phyloP scores from a whole-genome alignment of 306 rosid species.

The Sophora flavescens region DNA sequence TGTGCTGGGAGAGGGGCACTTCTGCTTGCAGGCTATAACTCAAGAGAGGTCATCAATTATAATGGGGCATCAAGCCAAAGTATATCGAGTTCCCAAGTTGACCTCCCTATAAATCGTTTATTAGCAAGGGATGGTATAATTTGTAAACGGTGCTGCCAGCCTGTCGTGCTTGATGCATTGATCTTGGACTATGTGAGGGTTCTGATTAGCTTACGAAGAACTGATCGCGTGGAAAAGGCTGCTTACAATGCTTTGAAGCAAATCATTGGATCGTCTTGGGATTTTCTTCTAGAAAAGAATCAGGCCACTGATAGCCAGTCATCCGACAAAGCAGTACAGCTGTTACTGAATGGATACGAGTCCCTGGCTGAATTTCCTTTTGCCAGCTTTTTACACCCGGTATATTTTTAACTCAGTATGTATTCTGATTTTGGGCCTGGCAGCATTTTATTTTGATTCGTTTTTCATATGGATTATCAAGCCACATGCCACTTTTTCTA shows the following conservation, averaged over 20 bases:
- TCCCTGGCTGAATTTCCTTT: constrained; percentile 95
- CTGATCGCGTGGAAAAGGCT: constrained; percentile 73
- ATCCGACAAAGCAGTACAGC: constrained; percentile 50
- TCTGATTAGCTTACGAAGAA: constrained; percentile 79
- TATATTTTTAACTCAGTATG: constrained; percentile 49
- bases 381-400: constrained; percentile 87
- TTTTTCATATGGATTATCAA: constrained; percentile 15
- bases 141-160: constrained; percentile 87
- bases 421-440: constrained; percentile 44
- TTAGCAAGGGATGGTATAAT: constrained; percentile 73
- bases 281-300: constrained; percentile 58
- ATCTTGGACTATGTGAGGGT: constrained; percentile 90
- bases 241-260: constrained; percentile 76
- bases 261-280: constrained; percentile 67
- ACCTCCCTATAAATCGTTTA: constrained; percentile 69
- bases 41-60: constrained; percentile 68
- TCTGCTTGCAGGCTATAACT: constrained; percentile 67
- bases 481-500: constrained; percentile 23
- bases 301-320: constrained; percentile 47
- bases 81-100: constrained; percentile 68
- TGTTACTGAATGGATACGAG: constrained; percentile 74
- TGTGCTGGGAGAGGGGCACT: constrained; percentile 97
- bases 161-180: constrained; percentile 74
- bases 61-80: constrained; percentile 70
- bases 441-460: constrained; percentile 22